A percentile compares a stretch with the other conserved stretches of the same genome.
These are phyloP conservation scores for Plasmodium relictum DNA, from an alignment of 169 alveolate species.

Conservation along the genomic window DNA sequence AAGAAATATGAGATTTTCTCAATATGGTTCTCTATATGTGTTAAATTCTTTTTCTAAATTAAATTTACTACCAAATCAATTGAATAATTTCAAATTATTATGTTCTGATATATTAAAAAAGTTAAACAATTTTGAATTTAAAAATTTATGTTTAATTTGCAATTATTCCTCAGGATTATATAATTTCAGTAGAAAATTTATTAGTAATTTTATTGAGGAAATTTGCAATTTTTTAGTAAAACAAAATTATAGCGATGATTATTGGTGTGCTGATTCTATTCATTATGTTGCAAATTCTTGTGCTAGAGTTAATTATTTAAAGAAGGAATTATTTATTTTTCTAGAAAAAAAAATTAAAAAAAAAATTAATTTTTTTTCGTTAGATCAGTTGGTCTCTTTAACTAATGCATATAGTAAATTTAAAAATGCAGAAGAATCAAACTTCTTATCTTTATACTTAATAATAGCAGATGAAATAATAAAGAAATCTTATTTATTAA, in stretches of 20 bases:
- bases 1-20: slow-evolving; percentile 71
- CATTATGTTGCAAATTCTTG: slow-evolving; percentile 54
- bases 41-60: slow-evolving; percentile 47
- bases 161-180: slow-evolving; percentile 52
- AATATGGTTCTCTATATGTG: slow-evolving; percentile 56
- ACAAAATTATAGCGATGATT: background rate
- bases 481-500: slow-evolving; percentile 53
- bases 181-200: background rate
- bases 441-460: slow-evolving; percentile 45
- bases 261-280: slow-evolving; percentile 46
- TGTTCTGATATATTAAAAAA: slow-evolving; percentile 52
- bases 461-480: slow-evolving; percentile 54
- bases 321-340: slow-evolving; percentile 47
- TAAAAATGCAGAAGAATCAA: slow-evolving; percentile 72
- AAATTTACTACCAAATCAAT: slow-evolving; percentile 32
- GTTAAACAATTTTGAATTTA: slow-evolving; percentile 32
- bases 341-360: slow-evolving; percentile 42
- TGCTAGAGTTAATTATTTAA: slow-evolving; percentile 63
- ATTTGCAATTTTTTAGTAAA: slow-evolving; percentile 23
- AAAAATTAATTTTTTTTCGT: slow-evolving; percentile 18
- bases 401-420: slow-evolving; percentile 69
- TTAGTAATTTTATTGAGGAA: slow-evolving; percentile 24
- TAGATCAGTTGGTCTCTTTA: slow-evolving; percentile 63
- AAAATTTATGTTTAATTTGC: slow-evolving; percentile 44
- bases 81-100: slow-evolving; percentile 43